Base-by-base conservation (phyloP, 345 rosid species). In the Capsella bursapastoris region DNA sequence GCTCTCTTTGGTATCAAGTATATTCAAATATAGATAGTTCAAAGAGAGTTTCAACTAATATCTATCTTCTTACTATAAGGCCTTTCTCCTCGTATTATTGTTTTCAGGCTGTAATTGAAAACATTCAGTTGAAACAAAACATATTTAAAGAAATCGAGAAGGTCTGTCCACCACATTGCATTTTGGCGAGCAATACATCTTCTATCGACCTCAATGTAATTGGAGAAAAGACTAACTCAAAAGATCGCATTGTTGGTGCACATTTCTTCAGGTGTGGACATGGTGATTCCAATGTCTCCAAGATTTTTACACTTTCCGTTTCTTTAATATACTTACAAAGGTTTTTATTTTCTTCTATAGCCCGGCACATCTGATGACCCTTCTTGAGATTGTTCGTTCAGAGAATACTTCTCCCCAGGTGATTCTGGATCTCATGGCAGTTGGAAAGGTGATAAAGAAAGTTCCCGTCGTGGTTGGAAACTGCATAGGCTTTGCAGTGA, bases 341-440 rank as follows among this genome's bases (percentile, higher is more conserved):
- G 51, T 25, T 61, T 84, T 29, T 78, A 66, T 55, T 13, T 82
- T 60, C 25, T 22, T 22, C 25, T 53, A 77, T 84, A 93, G 97
- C 78, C 99, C 99, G 64, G 99, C 99, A 53, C 97, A 95, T 79
- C 80, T 92, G 70, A 95, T 92, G 99, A 87, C 99, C 56, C 93
- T 95, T 74, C 85, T 92, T 70, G 99, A 95, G 91, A 92, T 92
- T 69, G 97, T 95, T 51, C 82, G 94, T 62, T 82, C 97, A 11
- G 82, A 87, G 56, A 90, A 78, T 62, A 95, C 97, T 68, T 92
- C 97, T 57, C 85, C 94, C 11, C 97, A 95, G 83, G 92, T 81
- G 49, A 89, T 90, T 77, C 86, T 95, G 56, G 97, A 95, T 87
- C 96, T 95, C 79, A 86, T 92, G 91, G 57, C 93, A 16, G 82